Evolutionary conservation across 441 rosid genomes (phyloP), one percentile per base, ranked within the genome.

Genomic region (Gossypium davidsonii): DNA sequence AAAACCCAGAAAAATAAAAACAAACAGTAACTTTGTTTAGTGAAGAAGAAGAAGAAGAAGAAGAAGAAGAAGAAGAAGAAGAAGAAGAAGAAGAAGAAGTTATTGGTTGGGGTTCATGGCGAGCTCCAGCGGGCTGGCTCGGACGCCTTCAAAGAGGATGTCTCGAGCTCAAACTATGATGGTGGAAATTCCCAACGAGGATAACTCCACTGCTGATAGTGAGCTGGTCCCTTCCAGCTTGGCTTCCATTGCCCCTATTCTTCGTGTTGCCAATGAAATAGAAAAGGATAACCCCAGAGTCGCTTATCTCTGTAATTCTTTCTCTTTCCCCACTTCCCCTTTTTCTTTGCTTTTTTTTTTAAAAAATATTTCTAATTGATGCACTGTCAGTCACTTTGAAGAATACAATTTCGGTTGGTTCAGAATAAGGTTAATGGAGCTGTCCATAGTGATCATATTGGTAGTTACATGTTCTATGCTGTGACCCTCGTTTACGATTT

Each of bases 161-260:
- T 77, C 82, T 0, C 76, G 89, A 71, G 88, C 81, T 9, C 80
- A 57, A 25, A 81, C 95, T 1, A 84, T 79, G 94, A 52, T 83
- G 85, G 79, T 85, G 17, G 91, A 89, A 21, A 52, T 85, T 42
- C 83, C 79, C 20, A 82, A 84, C 2, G 89, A 88, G 10, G 97
- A 90, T 49, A 68, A 44, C 48, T 20, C 80, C 2, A 70, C 76
- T 1, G 72, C 89, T 7, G 99, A 95, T 61, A 95, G 98, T 63
- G 97, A 95, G 82, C 85, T 91, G 8, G 97, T 93, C n/a, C 98
- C 98, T 4, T 93, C 99, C 23, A 88, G 95, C 25, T 76, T 95
- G 14, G 89, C 89, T 0, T 39, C 74, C 17, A 79, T 91, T 70
- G 89, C 79, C 71, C 97, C 95, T 0, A 77, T 91, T 80, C 97